Evolutionary conservation across 495 filamentous ascomycete genomes (phyloP), one percentile per base, ranked within the genome.

Genomic region (Annulohypoxylon stygium): DNA sequence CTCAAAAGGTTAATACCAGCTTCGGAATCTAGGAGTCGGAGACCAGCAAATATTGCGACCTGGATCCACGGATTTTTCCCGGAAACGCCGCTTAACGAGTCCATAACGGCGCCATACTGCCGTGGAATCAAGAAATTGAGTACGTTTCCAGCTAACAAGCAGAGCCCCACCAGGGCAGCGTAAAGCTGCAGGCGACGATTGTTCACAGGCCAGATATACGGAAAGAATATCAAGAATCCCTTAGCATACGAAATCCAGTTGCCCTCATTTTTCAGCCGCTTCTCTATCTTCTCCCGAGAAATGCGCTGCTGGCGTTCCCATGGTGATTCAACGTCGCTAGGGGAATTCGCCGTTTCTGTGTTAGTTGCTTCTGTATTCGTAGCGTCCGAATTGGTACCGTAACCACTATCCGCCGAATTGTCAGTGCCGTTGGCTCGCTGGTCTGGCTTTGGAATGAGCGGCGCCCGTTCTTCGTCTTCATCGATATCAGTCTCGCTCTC

Each of bases 191-290:
- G 81, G 10, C 74, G 67, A 37, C 78, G 84, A 64, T 85, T 83
- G 54, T 87, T 86, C 48, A 86, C 79, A 1, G 91, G 90, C 89
- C 90, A 91, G 23, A 93, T 81, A 73, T 90, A 88, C 6, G 89
- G 89, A 48, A 91, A 82, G 76, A 93, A 89, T 37, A 91, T 81
- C 69, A 83, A 63, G 75, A 89, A 91, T 59, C 87, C 87, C 72
- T 88, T 90, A 25, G 85, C 85, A 70, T 91, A 92, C 12, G 84
- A 85, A 65, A 88, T 84, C 89, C 89, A 92, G 69, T 86, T 91
- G 1, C 89, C 90, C 67, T 89, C 85, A 63, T 87, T 84, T 69
- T 87, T 85, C 16, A 90, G 79, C 25, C 86, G 81, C 69, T 90
- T 88, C 61, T 86, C 81, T 79, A 89, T 86, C 54, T 78, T 76